Evolutionary conservation across 495 filamentous ascomycete genomes (phyloP).

Genomic region (Lophiotrema nucula): DNA sequence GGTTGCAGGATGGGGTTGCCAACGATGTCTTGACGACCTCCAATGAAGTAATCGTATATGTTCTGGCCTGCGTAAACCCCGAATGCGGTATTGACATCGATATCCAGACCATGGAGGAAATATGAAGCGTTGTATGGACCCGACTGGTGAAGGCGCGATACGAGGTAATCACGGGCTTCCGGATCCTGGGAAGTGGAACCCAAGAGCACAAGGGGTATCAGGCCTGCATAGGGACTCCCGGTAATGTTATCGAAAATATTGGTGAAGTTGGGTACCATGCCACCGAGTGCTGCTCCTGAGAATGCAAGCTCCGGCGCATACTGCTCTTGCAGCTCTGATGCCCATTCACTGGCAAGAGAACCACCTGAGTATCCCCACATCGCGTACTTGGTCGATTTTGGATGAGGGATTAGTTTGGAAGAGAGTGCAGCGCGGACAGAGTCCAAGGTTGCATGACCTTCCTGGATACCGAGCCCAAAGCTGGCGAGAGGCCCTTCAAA

Average conservation of each 20-base stretch:
- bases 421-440: conserved; percentile 46
- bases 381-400: neutral
- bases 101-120: conserved; percentile 39
- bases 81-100: conserved; percentile 34
- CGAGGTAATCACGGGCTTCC: conserved; percentile 14
- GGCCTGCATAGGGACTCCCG: conserved; percentile 17
- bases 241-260: conserved; percentile 32
- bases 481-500: conserved; percentile 48
- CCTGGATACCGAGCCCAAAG: conserved; percentile 43
- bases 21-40: conserved; percentile 38
- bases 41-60: conserved; percentile 46
- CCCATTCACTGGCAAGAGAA: conserved; percentile 54
- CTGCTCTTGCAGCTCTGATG: conserved; percentile 49
- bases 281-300: conserved; percentile 52
- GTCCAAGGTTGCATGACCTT: conserved; percentile 51
- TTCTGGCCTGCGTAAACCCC: conserved; percentile 38
- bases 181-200: conserved; percentile 22
- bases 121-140: conserved; percentile 27
- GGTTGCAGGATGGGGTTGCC: conserved; percentile 7
- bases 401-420: neutral
- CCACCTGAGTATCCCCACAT: conserved; percentile 62
- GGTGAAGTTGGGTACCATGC: conserved; percentile 42
- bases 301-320: conserved; percentile 58
- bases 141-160: conserved; percentile 18
- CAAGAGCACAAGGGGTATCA: conserved; percentile 17